Percentiles rank a stretch among this genome's conserved stretches.
Evolutionary conservation across 257 asterid species (phyloP).

Genomic region (Fraxinus quadrangulata): DNA sequence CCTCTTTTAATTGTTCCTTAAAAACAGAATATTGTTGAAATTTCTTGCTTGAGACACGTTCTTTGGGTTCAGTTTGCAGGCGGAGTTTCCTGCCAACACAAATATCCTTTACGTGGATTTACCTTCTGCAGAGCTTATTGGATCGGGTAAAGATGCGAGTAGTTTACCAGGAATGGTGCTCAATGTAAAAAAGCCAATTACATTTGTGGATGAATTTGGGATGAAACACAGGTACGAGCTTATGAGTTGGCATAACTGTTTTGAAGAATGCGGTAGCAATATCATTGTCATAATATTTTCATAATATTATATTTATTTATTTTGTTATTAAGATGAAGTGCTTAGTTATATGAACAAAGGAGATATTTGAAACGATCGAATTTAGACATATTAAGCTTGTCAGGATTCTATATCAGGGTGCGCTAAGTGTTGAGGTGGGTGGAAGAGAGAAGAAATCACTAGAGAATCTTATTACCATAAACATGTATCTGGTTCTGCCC

Average conservation of each 20-base stretch:
- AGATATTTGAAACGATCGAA: neutral
- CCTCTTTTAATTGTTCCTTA: constrained; percentile 15
- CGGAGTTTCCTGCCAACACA: constrained; percentile 93
- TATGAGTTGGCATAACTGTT: constrained; percentile 15
- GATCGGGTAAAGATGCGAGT: constrained; percentile 61
- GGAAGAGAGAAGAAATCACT: neutral
- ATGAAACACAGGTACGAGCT: constrained; percentile 66
- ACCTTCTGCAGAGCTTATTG: constrained; percentile 82
- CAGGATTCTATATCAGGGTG: neutral
- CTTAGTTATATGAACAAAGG: neutral
- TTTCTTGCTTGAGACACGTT: constrained; percentile 38
- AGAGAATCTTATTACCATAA: neutral
- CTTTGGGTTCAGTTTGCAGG: constrained; percentile 71
- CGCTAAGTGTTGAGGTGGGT: neutral
- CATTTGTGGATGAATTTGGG: constrained; percentile 81
- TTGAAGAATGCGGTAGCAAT: constrained; percentile 14
- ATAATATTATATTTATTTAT: neutral
- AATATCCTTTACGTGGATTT: constrained; percentile 92
- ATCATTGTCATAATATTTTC: neutral
- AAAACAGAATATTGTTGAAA: constrained; percentile 27
- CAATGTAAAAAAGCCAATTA: constrained; percentile 76
- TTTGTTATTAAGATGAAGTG: neutral
- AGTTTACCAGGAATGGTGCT: constrained; percentile 97
- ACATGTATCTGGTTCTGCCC: neutral
- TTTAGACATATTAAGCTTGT: neutral